A percentile compares a stretch with the other conserved stretches of the same genome.
phyloP scores from a whole-genome alignment of 805 yeast species.

The Saccharomycopsis amapae region DNA sequence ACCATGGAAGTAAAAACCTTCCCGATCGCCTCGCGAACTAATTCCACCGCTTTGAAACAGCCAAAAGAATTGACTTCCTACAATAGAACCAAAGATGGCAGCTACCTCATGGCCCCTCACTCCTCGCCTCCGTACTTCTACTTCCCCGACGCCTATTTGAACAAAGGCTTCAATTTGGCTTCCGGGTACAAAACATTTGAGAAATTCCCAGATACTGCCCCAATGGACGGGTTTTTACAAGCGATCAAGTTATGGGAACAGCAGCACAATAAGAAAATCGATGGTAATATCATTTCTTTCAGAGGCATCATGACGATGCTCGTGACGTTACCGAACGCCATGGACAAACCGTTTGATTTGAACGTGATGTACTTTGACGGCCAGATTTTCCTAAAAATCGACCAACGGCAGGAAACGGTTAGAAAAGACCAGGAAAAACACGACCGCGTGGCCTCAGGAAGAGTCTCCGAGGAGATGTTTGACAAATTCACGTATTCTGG shows the following conservation, averaged over 20 bases:
- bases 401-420: constrained; percentile 16
- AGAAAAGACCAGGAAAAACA: constrained; percentile 25
- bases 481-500: constrained; percentile 55
- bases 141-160: constrained; percentile 66
- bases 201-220: constrained; percentile 45
- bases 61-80: constrained; percentile 76
- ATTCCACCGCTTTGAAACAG: constrained; percentile 66
- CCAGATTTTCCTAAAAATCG: constrained; percentile 54
- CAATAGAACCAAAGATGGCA: constrained; percentile 54
- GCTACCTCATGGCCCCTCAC: constrained; percentile 41
- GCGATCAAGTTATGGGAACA: constrained; percentile 38
- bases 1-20: background rate
- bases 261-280: constrained; percentile 34
- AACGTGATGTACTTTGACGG: constrained; percentile 70
- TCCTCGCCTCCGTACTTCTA: constrained; percentile 64
- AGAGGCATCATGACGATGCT: constrained; percentile 77
- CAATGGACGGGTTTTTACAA: constrained; percentile 49
- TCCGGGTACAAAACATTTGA: constrained; percentile 58
- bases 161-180: constrained; percentile 53
- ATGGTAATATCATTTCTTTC: constrained; percentile 70
- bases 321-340: constrained; percentile 57
- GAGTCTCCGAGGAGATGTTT: constrained; percentile 22
- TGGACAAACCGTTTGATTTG: constrained; percentile 49
- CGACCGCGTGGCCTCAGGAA: constrained; percentile 31
- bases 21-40: constrained; percentile 35